These are phyloP conservation scores for Gaultheria prostrata DNA, from an alignment of 148 eudicot species.

Conservation along the genomic window DNA sequence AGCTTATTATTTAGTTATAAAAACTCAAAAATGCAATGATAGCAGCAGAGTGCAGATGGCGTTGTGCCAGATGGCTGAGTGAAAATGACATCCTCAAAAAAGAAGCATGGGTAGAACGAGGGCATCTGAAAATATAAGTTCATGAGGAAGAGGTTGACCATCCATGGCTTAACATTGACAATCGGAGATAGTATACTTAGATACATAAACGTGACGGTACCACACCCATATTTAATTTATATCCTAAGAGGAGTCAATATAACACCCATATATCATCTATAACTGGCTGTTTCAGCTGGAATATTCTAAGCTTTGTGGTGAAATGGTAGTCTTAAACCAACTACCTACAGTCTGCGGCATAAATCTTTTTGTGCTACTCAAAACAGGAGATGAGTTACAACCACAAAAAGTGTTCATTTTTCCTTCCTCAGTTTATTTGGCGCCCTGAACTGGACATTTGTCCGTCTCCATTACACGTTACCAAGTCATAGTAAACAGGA, in stretches of 20 bases:
- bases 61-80: neutral
- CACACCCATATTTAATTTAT: too few relatives aligned
- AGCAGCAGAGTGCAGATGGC: constrained; percentile 8
- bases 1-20: neutral
- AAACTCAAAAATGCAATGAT: neutral
- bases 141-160: neutral
- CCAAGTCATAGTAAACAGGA: neutral
- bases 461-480: neutral
- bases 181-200: neutral
- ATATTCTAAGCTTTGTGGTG: neutral
- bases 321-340: neutral
- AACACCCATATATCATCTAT: too few relatives aligned
- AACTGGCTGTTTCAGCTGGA: neutral
- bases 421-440: too few relatives aligned
- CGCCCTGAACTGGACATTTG: neutral
- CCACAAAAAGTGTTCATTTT: too few relatives aligned
- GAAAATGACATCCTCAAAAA: neutral
- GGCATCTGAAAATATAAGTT: neutral
- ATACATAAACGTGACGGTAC: too few relatives aligned
- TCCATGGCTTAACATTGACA: neutral
- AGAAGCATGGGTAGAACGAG: neutral
- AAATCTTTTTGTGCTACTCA: neutral
- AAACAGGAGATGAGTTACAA: too few relatives aligned
- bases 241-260: neutral
- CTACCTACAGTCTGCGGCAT: neutral